Evolutionary conservation across 106 monocot species (phyloP), one percentile per base, ranked within the genome.

Genomic region (Dendrobium chrysotoxum): DNA sequence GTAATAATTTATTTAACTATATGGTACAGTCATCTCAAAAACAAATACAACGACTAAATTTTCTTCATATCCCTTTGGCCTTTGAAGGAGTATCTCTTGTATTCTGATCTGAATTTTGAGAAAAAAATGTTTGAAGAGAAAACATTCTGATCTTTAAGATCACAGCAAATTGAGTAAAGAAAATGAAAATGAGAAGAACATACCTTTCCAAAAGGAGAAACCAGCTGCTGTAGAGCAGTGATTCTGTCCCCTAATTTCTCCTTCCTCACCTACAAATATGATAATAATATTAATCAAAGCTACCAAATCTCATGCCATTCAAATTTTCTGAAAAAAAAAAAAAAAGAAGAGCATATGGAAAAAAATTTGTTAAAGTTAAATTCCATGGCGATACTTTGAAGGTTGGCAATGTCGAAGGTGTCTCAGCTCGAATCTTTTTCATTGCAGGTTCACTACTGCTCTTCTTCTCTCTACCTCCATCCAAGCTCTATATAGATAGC

Each of bases 181-280:
- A 61, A 20, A 53, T 53, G 4, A 64, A 40, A 57, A n/a, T 47
- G 7, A 15, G 21, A 77, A 45, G 28, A 6, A 53, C 4, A 81
- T 66, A 93, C 93, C 90, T 90, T 90, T 88, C 93, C 93, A 80
- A 93, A 93, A 86, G 93, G 93, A 13, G 90, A 90, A 66, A 93
- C 93, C 41, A 93, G 54, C 25, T 93, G 93, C 84, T 93, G 93
- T 44, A 93, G 90, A 41, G 93, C 90, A 75, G 93, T 90, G 84
- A 93, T 87, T 80, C 90, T 82, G 86, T 93, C 93, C 40, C 90
- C 90, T 77, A 93, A 81, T 79, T 93, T 93, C 77, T 93, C 93
- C 85, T 93, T 93, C 83, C 93, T 83, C 31, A 93, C 90, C 93
- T 92, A 47, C 75, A 31, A 76, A 41, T 41, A 82, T 3, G 38